phyloP scores from a whole-genome alignment of 1,139 yeast species.

The Hansenula lynferdii region DNA sequence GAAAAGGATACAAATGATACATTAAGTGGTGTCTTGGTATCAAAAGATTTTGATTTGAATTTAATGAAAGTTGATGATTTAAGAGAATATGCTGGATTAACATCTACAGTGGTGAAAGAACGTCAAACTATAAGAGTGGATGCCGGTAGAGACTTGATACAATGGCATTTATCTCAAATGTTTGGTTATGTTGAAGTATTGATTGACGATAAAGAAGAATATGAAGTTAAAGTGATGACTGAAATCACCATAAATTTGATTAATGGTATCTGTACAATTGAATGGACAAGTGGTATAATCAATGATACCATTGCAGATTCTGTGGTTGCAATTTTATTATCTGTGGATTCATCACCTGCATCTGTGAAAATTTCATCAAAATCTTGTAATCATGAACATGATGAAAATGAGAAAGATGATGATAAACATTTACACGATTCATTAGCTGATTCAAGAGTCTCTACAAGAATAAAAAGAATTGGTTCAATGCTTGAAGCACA shows the following conservation, averaged over 20 bases:
- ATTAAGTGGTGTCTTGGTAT: conserved; percentile 83
- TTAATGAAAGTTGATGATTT: conserved; percentile 80
- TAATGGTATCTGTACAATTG: conserved; percentile 56
- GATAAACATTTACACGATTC: conserved; percentile 20
- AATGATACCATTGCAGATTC: conserved; percentile 96
- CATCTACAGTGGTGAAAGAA: conserved; percentile 82
- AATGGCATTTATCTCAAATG: conserved; percentile 94
- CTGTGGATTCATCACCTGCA: conserved; percentile 93
- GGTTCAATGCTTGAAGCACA: conserved; percentile 69
- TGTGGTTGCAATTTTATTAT: conserved; percentile 80
- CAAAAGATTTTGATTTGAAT: conserved; percentile 85
- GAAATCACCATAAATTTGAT: conserved; percentile 47
- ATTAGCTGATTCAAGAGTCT: conserved; percentile 31
- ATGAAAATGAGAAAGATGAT: conserved; percentile 20
- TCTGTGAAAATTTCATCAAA: conserved; percentile 81
- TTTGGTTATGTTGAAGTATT: conserved; percentile 76
- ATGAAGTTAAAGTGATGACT: conserved; percentile 43
- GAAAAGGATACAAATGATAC: conserved; percentile 33
- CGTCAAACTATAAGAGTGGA: conserved; percentile 72
- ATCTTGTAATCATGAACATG: conserved; percentile 43
- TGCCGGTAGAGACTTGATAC: conserved; percentile 75
- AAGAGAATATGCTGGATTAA: conserved; percentile 81
- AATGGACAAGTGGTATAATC: conserved; percentile 89
- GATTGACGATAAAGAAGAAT: conserved; percentile 48
- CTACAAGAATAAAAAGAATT: conserved; percentile 59